A percentile compares a stretch with the other conserved stretches of the same genome.
Conservation (phyloP, 2,329 filamentous ascomycete species). For the Dryadomyces quercivorus region DNA sequence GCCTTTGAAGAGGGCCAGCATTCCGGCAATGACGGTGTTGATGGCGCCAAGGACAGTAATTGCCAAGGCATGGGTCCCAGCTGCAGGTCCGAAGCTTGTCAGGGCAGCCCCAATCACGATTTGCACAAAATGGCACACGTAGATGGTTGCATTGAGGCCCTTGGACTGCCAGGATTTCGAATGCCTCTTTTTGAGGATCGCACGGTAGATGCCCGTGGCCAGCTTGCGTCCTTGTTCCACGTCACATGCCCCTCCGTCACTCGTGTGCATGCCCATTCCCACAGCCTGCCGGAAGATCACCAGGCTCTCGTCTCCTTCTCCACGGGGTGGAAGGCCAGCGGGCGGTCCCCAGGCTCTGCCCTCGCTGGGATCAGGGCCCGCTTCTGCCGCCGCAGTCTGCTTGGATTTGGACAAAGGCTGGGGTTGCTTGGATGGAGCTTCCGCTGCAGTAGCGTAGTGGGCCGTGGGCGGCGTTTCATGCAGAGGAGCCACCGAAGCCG, state of each 20-base stretch:
- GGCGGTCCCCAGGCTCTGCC: conserved; percentile 23
- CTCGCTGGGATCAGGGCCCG: conserved; percentile 13
- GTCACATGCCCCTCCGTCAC: conserved; percentile 11
- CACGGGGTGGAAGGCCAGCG: conserved; percentile 22
- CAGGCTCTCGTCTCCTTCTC: conserved; percentile 25
- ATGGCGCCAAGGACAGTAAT: conserved; percentile 49
- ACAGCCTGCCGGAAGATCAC: conserved; percentile 29
- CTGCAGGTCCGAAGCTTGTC: conserved; percentile 30
- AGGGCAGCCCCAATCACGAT: conserved; percentile 34
- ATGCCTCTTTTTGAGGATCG: conserved; percentile 22
- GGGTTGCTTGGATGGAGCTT: background rate
- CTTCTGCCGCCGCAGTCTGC: conserved; percentile 10
- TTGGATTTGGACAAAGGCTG: background rate
- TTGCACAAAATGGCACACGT: conserved; percentile 30
- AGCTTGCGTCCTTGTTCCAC: conserved; percentile 22
- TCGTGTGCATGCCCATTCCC: conserved; percentile 25
- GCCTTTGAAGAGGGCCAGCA: conserved; percentile 42
- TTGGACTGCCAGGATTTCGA: conserved; percentile 21
- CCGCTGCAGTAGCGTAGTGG: too few species aligned
- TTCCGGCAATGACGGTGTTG: conserved; percentile 51
- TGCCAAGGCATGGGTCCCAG: conserved; percentile 33
- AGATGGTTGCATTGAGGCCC: conserved; percentile 24
- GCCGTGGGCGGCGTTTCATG: too few species aligned
- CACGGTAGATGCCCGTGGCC: conserved; percentile 28
- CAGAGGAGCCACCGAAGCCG: too few species aligned